A percentile compares a stretch with the other conserved stretches of the same genome.
Evolutionary conservation across 345 rosid species (phyloP).

Genomic region (Populus tremula): DNA sequence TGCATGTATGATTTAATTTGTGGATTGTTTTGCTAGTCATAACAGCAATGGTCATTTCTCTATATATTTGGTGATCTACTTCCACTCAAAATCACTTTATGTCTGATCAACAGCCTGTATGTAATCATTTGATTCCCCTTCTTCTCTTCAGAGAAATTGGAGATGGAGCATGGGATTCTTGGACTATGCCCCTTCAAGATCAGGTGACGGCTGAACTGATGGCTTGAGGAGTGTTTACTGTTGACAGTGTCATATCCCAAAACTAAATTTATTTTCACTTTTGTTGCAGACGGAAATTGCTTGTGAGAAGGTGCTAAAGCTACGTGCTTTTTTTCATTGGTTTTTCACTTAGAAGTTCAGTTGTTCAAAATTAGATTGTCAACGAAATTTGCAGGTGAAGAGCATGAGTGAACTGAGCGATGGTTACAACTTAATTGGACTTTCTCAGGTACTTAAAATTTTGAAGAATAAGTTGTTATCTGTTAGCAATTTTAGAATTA

Average conservation of each 20-base stretch:
- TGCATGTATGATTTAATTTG: slow-evolving; percentile 65
- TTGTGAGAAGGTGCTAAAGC: slow-evolving; percentile 70
- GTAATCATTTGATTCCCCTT: slow-evolving; percentile 1
- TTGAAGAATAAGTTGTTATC: not conserved
- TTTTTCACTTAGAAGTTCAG: slow-evolving; percentile 8
- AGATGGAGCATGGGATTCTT: slow-evolving; percentile 89
- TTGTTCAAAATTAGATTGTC: slow-evolving; percentile 6
- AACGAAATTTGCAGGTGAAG: slow-evolving; percentile 50
- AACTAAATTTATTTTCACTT: slow-evolving; percentile 3
- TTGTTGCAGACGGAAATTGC: slow-evolving; percentile 70
- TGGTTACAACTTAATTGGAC: slow-evolving; percentile 81
- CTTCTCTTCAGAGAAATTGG: slow-evolving; percentile 64
- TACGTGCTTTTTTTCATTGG: not conserved
- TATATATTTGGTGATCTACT: not conserved
- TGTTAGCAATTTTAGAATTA: not conserved
- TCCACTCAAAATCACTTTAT: not conserved
- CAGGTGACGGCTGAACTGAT: slow-evolving; percentile 47
- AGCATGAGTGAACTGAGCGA: slow-evolving; percentile 60
- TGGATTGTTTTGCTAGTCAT: not conserved
- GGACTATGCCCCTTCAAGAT: slow-evolving; percentile 76
- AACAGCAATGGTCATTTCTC: not conserved
- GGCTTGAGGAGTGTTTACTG: slow-evolving; percentile 1
- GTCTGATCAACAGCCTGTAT: not conserved
- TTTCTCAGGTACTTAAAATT: slow-evolving; percentile 61
- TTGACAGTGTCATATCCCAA: slow-evolving; percentile 1